phyloP scores from a whole-genome alignment of 2,329 filamentous ascomycete species.

The Penicillium sp. region DNA sequence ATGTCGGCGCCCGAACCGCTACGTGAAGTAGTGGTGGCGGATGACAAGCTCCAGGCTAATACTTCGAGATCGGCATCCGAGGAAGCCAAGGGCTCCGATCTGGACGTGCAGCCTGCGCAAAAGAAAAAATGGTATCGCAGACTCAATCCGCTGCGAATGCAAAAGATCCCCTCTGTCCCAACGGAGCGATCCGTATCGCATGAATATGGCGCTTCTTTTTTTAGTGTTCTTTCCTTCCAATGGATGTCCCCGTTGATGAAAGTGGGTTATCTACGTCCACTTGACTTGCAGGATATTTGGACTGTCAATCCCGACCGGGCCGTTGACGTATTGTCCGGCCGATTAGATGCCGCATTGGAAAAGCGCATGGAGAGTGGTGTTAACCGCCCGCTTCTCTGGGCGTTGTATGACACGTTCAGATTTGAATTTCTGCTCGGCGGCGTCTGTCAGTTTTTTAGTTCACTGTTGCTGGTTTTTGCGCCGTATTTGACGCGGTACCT shows the following conservation, averaged over 20 bases:
- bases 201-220: slow-evolving; percentile 71
- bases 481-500: slow-evolving; percentile 84
- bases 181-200: slow-evolving; percentile 56
- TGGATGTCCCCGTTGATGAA: slow-evolving; percentile 90
- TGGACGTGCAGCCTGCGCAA: neutral
- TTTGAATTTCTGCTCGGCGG: slow-evolving; percentile 83
- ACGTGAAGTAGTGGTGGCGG: slow-evolving; percentile 17
- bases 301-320: slow-evolving; percentile 77
- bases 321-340: slow-evolving; percentile 67
- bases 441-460: slow-evolving; percentile 70
- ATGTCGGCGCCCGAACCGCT: slow-evolving; percentile 21
- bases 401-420: slow-evolving; percentile 82
- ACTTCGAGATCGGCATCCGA: slow-evolving; percentile 18
- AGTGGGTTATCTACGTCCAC: slow-evolving; percentile 77
- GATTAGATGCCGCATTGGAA: slow-evolving; percentile 67
- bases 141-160: slow-evolving; percentile 49
- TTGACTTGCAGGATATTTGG: slow-evolving; percentile 87
- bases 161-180: slow-evolving; percentile 56
- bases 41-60: slow-evolving; percentile 18
- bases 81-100: slow-evolving; percentile 14
- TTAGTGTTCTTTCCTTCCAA: slow-evolving; percentile 76
- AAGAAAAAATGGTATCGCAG: slow-evolving; percentile 40
- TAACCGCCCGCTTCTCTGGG: slow-evolving; percentile 72
- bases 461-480: slow-evolving; percentile 72
- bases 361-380: slow-evolving; percentile 66